Evolutionary conservation across 306 rosid genomes (phyloP).

Genomic region (Malus asiatica): DNA sequence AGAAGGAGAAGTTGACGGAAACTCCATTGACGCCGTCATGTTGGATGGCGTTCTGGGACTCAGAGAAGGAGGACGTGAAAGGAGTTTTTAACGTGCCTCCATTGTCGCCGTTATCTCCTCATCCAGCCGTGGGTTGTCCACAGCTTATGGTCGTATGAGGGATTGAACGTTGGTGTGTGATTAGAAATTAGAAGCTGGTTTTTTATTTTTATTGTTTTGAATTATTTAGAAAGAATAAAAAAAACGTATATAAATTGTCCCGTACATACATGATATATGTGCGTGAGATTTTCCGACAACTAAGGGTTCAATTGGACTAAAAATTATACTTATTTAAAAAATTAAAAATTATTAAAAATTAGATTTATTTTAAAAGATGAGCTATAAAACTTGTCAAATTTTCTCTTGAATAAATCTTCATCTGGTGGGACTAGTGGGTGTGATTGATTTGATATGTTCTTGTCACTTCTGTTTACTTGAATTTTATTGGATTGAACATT

Average conservation of each 20-base stretch:
- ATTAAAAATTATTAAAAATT: too few relatives aligned
- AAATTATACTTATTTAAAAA: too few relatives aligned
- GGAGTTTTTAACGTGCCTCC: conserved; percentile 58
- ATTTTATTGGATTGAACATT: too few relatives aligned
- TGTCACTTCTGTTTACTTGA: not conserved
- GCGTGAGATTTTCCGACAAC: not conserved
- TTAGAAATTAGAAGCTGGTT: not conserved
- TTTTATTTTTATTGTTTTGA: not conserved
- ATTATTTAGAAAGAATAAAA: not conserved
- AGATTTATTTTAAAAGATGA: too few relatives aligned
- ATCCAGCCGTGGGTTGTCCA: conserved; percentile 42
- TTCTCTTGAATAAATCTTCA: not conserved
- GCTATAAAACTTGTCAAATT: too few relatives aligned
- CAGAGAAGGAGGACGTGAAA: conserved; percentile 25
- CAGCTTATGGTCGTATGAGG: conserved; percentile 45
- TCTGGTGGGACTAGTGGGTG: not conserved
- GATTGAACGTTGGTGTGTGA: not conserved
- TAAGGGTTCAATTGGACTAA: too few relatives aligned
- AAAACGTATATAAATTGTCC: not conserved
- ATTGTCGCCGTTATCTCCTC: conserved; percentile 81
- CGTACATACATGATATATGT: not conserved
- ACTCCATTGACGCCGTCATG: conserved; percentile 59
- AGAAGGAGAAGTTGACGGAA: conserved; percentile 43
- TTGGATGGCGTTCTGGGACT: conserved; percentile 64
- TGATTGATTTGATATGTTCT: not conserved